phyloP scores from a whole-genome alignment of 1,139 yeast species.

The Wickerhamomyces sp. region DNA sequence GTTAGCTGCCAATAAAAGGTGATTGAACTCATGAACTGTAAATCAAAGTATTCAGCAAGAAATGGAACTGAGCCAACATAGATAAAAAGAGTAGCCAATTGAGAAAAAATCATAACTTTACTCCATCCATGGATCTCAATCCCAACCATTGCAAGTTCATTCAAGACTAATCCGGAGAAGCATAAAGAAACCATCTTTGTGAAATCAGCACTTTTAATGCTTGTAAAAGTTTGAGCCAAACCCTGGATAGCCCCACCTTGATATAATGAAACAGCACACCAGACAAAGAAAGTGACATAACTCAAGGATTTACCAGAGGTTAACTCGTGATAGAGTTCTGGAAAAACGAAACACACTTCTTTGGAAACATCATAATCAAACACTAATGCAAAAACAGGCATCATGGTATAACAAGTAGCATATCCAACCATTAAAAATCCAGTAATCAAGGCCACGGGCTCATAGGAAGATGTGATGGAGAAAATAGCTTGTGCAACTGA shows the following conservation, averaged over 20 bases:
- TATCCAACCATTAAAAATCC: constrained; percentile 99
- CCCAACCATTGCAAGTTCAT: constrained; percentile 92
- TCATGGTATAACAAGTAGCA: constrained; percentile 96
- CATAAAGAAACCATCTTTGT: constrained; percentile 79
- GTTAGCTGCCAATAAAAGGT: constrained; percentile 66
- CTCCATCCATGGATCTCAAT: constrained; percentile 90
- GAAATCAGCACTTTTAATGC: constrained; percentile 52
- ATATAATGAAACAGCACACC: constrained; percentile 83
- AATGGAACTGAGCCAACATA: constrained; percentile 79
- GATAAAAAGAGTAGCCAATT: constrained; percentile 60
- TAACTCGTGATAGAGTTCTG: constrained; percentile 90
- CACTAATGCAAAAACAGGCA: constrained; percentile 93
- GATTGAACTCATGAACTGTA: constrained; percentile 53
- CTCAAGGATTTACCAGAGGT: constrained; percentile 85
- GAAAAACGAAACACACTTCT: constrained; percentile 82
- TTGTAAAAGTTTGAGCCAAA: constrained; percentile 68
- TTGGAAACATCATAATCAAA: constrained; percentile 91
- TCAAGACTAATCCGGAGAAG: constrained; percentile 72
- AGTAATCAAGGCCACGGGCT: constrained; percentile 88
- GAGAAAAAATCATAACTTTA: constrained; percentile 67
- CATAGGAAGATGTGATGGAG: constrained; percentile 80
- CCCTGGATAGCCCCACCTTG: constrained; percentile 86
- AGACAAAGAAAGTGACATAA: constrained; percentile 80
- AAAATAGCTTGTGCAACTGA: constrained; percentile 96
- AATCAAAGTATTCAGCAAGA: constrained; percentile 76